Evolutionary conservation across 352 stramenopile genomes (phyloP).

Genomic region (Peronosclerospora sorghi): DNA sequence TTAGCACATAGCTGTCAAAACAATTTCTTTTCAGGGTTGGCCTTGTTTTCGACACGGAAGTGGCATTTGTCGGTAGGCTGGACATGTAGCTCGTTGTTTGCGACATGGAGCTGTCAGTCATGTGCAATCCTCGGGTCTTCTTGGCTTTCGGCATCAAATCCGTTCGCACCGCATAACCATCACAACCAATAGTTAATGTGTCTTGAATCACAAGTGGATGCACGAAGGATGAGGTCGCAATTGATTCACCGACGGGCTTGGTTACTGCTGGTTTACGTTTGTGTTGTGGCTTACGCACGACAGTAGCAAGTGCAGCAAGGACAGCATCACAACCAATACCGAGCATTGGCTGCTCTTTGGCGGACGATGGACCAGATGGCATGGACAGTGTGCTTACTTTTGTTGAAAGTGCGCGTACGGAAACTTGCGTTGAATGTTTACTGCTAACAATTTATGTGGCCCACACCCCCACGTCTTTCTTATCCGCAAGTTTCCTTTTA

Average conservation of each 20-base stretch:
- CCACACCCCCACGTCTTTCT: too few relatives aligned
- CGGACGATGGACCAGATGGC: not conserved
- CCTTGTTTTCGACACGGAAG: not conserved
- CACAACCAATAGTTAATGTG: not conserved
- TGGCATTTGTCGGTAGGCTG: too few relatives aligned
- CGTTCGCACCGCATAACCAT: too few relatives aligned
- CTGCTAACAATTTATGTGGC: too few relatives aligned
- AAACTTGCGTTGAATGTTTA: too few relatives aligned
- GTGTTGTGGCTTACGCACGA: constrained; percentile 3
- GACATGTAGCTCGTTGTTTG: too few relatives aligned
- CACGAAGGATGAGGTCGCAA: not conserved
- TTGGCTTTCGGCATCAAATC: too few relatives aligned
- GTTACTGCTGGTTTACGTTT: not conserved
- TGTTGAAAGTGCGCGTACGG: too few relatives aligned
- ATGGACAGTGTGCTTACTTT: not conserved
- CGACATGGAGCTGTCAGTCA: too few relatives aligned
- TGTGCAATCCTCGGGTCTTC: too few relatives aligned
- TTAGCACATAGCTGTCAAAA: too few relatives aligned
- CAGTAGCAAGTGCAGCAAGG: constrained; percentile 1
- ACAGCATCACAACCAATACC: constrained; percentile 1
- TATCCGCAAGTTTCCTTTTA: too few relatives aligned
- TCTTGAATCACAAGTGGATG: not conserved
- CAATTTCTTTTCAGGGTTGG: not conserved
- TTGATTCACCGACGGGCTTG: not conserved
- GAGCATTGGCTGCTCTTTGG: not conserved